Conservation (phyloP, 2,329 filamentous ascomycete genomes). For the Rachicladosporium sp. region DNA sequence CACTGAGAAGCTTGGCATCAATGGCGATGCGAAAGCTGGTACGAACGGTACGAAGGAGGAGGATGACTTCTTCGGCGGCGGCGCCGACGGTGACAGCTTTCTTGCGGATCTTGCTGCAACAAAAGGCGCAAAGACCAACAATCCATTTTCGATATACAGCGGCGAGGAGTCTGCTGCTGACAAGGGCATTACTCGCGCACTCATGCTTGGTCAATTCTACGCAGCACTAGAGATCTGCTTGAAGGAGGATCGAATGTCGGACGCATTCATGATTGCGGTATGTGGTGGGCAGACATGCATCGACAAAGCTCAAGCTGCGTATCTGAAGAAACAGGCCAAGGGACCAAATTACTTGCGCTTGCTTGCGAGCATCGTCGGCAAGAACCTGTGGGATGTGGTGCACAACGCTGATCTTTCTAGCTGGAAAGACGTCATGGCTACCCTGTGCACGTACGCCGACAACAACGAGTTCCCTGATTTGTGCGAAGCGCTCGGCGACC, state of each 20-base stretch:
- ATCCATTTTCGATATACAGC: slow-evolving; percentile 81
- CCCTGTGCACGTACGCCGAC: slow-evolving; percentile 88
- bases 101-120: slow-evolving; percentile 72
- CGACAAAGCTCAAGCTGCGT: slow-evolving; percentile 84
- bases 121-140: slow-evolving; percentile 85
- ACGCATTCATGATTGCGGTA: slow-evolving; percentile 96
- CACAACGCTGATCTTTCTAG: slow-evolving; percentile 86
- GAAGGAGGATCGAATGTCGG: slow-evolving; percentile 78
- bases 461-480: slow-evolving; percentile 85
- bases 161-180: slow-evolving; percentile 77
- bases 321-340: slow-evolving; percentile 69
- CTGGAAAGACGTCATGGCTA: slow-evolving; percentile 96
- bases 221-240: slow-evolving; percentile 81
- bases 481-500: slow-evolving; percentile 87
- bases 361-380: slow-evolving; percentile 80
- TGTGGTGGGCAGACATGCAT: slow-evolving; percentile 88
- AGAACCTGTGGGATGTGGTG: slow-evolving; percentile 96
- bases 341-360: slow-evolving; percentile 87
- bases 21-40: slow-evolving; percentile 44
- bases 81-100: slow-evolving; percentile 69
- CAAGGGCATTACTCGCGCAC: slow-evolving; percentile 70
- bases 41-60: slow-evolving; percentile 22
- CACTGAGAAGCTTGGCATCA: slow-evolving; percentile 25
- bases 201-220: slow-evolving; percentile 84
- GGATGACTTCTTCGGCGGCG: slow-evolving; percentile 60